A percentile compares a stretch with the other conserved stretches of the same genome.
These are phyloP conservation scores for Eleusine indica DNA, from an alignment of 176 grass and related monocot genomes.

Conservation along the genomic window DNA sequence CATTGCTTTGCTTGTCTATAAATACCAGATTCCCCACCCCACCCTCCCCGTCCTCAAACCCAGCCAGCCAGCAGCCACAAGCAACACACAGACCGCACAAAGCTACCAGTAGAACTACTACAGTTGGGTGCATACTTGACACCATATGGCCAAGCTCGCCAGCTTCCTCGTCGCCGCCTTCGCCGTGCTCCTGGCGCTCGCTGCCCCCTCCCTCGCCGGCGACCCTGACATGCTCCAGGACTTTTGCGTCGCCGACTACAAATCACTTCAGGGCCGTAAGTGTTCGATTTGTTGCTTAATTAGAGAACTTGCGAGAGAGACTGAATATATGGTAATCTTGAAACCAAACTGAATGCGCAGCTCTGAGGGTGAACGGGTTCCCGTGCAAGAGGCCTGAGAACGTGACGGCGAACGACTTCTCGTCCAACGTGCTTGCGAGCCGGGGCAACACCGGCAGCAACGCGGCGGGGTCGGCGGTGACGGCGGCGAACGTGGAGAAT, in stretches of 20 bases:
- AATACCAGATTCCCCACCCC: background rate
- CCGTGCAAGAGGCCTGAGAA: slow-evolving; percentile 62
- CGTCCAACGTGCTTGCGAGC: slow-evolving; percentile 35
- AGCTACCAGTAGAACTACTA: background rate
- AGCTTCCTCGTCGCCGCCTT: background rate
- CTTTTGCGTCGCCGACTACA: slow-evolving; percentile 78
- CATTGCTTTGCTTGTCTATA: background rate
- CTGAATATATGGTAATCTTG: too few species aligned
- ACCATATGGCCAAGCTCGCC: slow-evolving; percentile 33
- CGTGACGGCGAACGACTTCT: slow-evolving; percentile 66
- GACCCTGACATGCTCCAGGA: slow-evolving; percentile 91
- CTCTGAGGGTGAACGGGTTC: slow-evolving; percentile 70
- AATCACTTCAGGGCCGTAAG: slow-evolving; percentile 59
- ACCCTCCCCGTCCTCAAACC: background rate
- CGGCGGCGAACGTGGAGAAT: slow-evolving; percentile 46
- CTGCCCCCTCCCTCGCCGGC: slow-evolving; percentile 29
- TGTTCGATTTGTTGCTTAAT: background rate
- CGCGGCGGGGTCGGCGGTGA: slow-evolving; percentile 46
- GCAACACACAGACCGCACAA: background rate
- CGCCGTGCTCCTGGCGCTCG: slow-evolving; percentile 22
- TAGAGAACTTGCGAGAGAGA: too few species aligned
- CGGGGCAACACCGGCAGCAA: slow-evolving; percentile 46
- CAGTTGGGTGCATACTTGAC: background rate
- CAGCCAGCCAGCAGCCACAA: background rate
- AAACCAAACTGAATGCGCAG: slow-evolving; percentile 1